These are phyloP conservation scores for Aurinia saxatilis DNA, from an alignment of 345 rosid species.

Conservation along the genomic window DNA sequence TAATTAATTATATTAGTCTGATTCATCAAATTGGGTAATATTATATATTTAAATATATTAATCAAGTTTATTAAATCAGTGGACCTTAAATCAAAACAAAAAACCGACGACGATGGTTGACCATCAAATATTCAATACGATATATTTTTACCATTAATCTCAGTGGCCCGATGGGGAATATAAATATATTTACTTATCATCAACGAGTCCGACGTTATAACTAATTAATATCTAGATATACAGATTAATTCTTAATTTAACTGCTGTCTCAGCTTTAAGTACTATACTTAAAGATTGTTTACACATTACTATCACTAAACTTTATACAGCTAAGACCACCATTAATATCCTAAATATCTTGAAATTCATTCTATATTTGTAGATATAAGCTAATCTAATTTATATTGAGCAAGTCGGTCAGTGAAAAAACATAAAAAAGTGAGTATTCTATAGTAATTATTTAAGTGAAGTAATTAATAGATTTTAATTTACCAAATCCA, in stretches of 20 bases:
- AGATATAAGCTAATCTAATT: neutral
- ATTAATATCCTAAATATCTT: conserved; percentile 4
- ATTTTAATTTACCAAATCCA: conserved; percentile 18
- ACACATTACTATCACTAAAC: too few species aligned
- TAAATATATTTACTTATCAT: conserved; percentile 12
- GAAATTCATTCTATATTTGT: too few species aligned
- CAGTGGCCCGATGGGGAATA: conserved; percentile 19
- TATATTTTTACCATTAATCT: neutral
- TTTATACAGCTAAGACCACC: neutral
- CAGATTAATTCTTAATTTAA: conserved; percentile 9
- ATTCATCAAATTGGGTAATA: conserved; percentile 9
- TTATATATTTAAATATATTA: neutral
- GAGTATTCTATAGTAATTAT: neutral
- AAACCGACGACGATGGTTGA: conserved; percentile 10
- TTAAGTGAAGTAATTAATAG: neutral
- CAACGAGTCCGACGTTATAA: conserved; percentile 15
- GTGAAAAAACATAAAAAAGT: neutral
- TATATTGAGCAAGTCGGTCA: neutral
- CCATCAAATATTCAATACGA: neutral
- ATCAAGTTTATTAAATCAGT: neutral
- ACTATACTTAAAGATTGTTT: too few species aligned
- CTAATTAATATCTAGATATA: neutral
- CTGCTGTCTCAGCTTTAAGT: too few species aligned
- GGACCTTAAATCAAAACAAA: conserved; percentile 2
- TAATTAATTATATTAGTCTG: conserved; percentile 1